Base-by-base conservation (phyloP, 1,284 basidiomycete species). In the Albatrellus sp. region DNA sequence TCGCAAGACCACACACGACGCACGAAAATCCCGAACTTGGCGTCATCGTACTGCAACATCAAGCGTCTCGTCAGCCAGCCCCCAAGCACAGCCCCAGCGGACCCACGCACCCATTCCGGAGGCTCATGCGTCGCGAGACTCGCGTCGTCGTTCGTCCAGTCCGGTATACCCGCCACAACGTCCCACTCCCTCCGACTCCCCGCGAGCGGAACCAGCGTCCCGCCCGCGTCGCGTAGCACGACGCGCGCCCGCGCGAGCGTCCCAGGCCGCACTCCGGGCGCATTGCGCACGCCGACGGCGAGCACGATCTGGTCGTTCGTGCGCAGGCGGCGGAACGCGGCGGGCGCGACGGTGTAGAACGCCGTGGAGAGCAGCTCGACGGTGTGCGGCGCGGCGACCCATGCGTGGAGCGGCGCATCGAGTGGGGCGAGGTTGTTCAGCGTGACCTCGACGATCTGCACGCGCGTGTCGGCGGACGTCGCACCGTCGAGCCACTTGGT, bases 11-110 rank as follows among this genome's bases (percentile, higher is more conserved):
- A 44, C 11, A n/a, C 31, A 32, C 13, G 12, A 57, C 70, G 54
- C 47, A 74, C 73, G 41, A 79, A 77, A 33, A 78, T 76, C 3
- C 73, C 73, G 50, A 66, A 75, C 52, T 75, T 75, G 10, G 67
- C 73, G 40, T 66, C 59, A 47, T 61, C 67, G 64, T 64, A 75
- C 71, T 63, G 19, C n/a, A 7, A n/a, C 7, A 17, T 4, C 6
- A 17, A 4, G 12, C 8, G 24, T 2, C 1, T 9, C 4, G 9
- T 38, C 19, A 38, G 52, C 29, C n/a, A 19, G 36, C 6, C 33
- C 37, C 40, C 7, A 42, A 40, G 14, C 12, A n/a, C 43, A 10
- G 12, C 2, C 17, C 3, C 2, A 5, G 40, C 2, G 34, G 39
- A 24, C 34, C 12, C n/a, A 54, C 64, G 39, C 47, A 70, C 72